phyloP scores from a whole-genome alignment of 2,329 filamentous ascomycete species.

The Talaromyces sp. region DNA sequence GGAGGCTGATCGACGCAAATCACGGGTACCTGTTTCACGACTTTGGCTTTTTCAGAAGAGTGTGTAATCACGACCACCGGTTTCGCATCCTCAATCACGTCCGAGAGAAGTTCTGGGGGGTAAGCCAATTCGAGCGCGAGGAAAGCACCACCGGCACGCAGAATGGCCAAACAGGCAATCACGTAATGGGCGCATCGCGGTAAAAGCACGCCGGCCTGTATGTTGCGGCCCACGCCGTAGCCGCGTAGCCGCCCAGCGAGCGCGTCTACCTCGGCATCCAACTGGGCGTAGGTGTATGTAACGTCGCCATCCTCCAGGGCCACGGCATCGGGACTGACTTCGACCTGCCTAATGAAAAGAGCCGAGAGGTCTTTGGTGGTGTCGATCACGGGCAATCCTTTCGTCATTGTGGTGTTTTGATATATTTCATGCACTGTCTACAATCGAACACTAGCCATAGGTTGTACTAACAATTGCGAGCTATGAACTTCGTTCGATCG shows the following conservation, averaged over 20 bases:
- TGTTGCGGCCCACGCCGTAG: slow-evolving; percentile 70
- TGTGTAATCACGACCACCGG: slow-evolving; percentile 71
- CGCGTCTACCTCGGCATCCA: slow-evolving; percentile 65
- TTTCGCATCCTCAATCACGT: slow-evolving; percentile 73
- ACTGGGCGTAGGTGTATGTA: slow-evolving; percentile 69
- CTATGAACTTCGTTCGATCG: background rate
- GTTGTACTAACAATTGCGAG: background rate
- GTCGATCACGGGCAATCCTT: slow-evolving; percentile 65
- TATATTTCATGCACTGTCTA: background rate
- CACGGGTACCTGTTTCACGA: slow-evolving; percentile 61
- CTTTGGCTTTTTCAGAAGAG: slow-evolving; percentile 61
- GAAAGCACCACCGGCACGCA: slow-evolving; percentile 76
- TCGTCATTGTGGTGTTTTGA: background rate
- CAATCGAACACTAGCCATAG: background rate
- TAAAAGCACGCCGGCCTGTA: slow-evolving; percentile 72
- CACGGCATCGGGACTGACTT: slow-evolving; percentile 65
- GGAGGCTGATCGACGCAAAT: slow-evolving; percentile 59
- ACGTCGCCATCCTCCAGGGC: slow-evolving; percentile 69
- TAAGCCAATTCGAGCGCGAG: slow-evolving; percentile 78
- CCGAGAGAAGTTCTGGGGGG: slow-evolving; percentile 68
- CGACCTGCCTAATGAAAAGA: slow-evolving; percentile 68
- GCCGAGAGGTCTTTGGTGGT: slow-evolving; percentile 69
- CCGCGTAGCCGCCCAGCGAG: slow-evolving; percentile 64
- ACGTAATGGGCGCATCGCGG: slow-evolving; percentile 76
- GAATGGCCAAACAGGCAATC: slow-evolving; percentile 72